Base-by-base conservation (phyloP, 768 basidiomycete species). In the Boletus coccyginus region DNA sequence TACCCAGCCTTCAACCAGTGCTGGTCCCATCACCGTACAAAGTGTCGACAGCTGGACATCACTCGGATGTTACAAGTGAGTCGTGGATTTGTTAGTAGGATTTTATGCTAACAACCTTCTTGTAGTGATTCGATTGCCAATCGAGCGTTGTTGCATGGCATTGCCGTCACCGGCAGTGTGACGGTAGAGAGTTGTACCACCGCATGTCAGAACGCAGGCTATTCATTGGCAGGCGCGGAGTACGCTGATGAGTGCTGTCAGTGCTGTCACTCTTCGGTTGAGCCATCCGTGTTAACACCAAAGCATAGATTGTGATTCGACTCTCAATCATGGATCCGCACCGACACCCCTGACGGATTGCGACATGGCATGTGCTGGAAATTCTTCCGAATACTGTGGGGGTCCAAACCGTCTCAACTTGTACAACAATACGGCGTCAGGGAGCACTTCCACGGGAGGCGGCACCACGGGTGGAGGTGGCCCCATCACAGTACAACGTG, bases 1-100 rank as follows among this genome's bases (percentile, higher is more conserved):
- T 17, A 69, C 70, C 32, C 52, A 74, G 13, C 83, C 87, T 29
- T 82, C 10, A 11, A 11, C 88, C 21, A 2, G 21, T 14, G 60
- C 82, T 0, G 69, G 79, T 14, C 87, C 89, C 0, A 59, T 72
- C 17, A 82, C 80, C 24, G 77, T 80, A 0, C 73, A 78, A 5
- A 80, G 68, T 46, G 78, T 86, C 32, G 88, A 86, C 5, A 73
- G 79, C 31, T 91, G 89, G 88, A 66, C 73, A 7, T 85, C 83
- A 0, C 77, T 90, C 32, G 90, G 90, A n/a, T 92, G 90, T 67
- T 90, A 81, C 73, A 85, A 74, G 88, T 87, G 62, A 56, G 77
- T 10, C n/a, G 3, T 8, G 7, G 19, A 32, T 27, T 14, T 7
- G 63, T 27, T 29, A 4, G 6, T 10, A n/a, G 35, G 10, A 10